These are phyloP conservation scores for Talaromyces thailandensis DNA, from an alignment of 495 filamentous ascomycete species.

Conservation along the genomic window DNA sequence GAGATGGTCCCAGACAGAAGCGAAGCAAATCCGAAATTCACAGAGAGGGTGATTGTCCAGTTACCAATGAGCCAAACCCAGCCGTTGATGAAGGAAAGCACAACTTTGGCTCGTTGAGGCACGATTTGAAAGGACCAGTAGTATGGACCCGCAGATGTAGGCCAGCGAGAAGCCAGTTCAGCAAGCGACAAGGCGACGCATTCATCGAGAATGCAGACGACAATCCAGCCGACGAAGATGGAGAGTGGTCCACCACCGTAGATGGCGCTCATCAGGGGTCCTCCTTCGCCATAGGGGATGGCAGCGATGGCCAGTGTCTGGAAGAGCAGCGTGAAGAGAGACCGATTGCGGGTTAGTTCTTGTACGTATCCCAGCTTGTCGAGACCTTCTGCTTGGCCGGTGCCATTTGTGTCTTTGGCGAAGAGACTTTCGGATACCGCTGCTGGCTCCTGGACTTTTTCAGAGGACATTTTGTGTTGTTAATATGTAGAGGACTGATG, in stretches of 20 bases:
- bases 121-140: conserved; percentile 41
- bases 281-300: conserved; percentile 40
- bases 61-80: conserved; percentile 63
- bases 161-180: conserved; percentile 40
- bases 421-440: not conserved
- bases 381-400: conserved; percentile 14
- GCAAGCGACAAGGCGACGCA: conserved; percentile 34
- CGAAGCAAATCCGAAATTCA: conserved; percentile 59
- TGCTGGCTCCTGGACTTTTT: not conserved
- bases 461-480: not conserved
- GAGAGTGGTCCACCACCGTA: conserved; percentile 33
- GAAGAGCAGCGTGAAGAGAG: conserved; percentile 27
- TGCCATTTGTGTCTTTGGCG: not conserved
- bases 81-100: conserved; percentile 56
- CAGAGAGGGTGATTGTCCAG: conserved; percentile 60
- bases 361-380: conserved; percentile 28
- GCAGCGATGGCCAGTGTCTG: conserved; percentile 30
- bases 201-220: conserved; percentile 27
- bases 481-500: not conserved
- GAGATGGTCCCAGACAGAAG: conserved; percentile 47
- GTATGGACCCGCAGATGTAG: conserved; percentile 41
- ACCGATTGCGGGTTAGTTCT: conserved; percentile 30
- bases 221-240: conserved; percentile 35
- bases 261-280: conserved; percentile 32
- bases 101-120: conserved; percentile 14